Conservation (phyloP, 257 asterid species). For the Echites panduratus region DNA sequence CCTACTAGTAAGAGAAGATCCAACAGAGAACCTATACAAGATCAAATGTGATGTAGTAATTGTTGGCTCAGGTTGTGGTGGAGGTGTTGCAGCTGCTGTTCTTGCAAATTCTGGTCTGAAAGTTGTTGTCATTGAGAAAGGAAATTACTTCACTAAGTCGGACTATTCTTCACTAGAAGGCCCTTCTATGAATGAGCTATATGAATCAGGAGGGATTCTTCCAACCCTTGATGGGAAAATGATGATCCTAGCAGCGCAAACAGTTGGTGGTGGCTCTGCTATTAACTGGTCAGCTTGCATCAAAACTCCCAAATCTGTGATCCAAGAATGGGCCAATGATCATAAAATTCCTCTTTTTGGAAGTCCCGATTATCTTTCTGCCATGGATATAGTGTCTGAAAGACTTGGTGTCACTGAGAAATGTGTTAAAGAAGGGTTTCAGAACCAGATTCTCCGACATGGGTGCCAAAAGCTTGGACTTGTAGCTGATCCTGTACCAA, state of each 20-base stretch:
- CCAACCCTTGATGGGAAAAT: slow-evolving; percentile 61
- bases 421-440: slow-evolving; percentile 64
- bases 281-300: slow-evolving; percentile 85
- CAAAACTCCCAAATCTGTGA: slow-evolving; percentile 46
- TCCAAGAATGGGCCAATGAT: slow-evolving; percentile 54
- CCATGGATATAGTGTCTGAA: slow-evolving; percentile 63
- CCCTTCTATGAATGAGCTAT: slow-evolving; percentile 56
- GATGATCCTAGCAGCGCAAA: slow-evolving; percentile 67
- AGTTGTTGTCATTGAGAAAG: slow-evolving; percentile 76
- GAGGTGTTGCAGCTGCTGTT: slow-evolving; percentile 85
- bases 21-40: slow-evolving; percentile 20
- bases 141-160: slow-evolving; percentile 49
- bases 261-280: slow-evolving; percentile 96
- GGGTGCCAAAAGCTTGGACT: slow-evolving; percentile 74
- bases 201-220: slow-evolving; percentile 65
- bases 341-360: slow-evolving; percentile 37
- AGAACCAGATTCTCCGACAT: slow-evolving; percentile 53
- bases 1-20: slow-evolving; percentile 34
- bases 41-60: slow-evolving; percentile 70
- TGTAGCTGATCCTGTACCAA: slow-evolving; percentile 37
- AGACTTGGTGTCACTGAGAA: slow-evolving; percentile 61
- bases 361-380: slow-evolving; percentile 33
- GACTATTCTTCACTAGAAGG: slow-evolving; percentile 80
- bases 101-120: slow-evolving; percentile 61
- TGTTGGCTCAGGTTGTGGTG: slow-evolving; percentile 87